phyloP scores from a whole-genome alignment of 139 green algal genomes.

The Chlorella sorokiniana region DNA sequence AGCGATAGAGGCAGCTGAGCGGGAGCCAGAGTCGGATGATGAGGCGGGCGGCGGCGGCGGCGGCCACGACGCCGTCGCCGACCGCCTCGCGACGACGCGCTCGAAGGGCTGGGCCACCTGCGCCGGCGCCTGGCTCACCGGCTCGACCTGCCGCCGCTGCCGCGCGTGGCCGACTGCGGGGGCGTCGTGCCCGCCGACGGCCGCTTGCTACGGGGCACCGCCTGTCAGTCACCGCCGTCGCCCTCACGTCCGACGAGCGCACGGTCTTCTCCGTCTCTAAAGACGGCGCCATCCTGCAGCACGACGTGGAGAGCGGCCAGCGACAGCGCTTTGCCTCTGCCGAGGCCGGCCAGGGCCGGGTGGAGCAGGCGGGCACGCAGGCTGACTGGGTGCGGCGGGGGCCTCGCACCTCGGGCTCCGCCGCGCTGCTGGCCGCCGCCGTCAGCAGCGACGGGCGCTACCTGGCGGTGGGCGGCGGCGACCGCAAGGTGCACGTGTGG shows the following conservation, averaged over 20 bases:
- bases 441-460: constrained; percentile 73
- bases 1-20: constrained; percentile 39
- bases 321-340: constrained; percentile 6
- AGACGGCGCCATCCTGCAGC: constrained; percentile 74
- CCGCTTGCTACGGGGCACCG: constrained; percentile 49
- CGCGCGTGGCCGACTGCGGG: constrained; percentile 4
- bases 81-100: constrained; percentile 53
- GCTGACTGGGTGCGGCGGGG: constrained; percentile 32
- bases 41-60: constrained; percentile 40
- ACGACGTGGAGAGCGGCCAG: constrained; percentile 78
- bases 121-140: constrained; percentile 58
- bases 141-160: constrained; percentile 51
- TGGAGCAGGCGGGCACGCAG: not conserved
- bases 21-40: constrained; percentile 37
- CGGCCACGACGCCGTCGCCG: constrained; percentile 38
- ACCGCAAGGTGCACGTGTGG: constrained; percentile 87
- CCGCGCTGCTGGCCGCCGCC: constrained; percentile 68
- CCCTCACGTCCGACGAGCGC: constrained; percentile 73
- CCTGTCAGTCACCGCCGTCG: constrained; percentile 72
- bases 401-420: constrained; percentile 20
- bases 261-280: constrained; percentile 81
- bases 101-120: constrained; percentile 60
- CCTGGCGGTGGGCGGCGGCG: constrained; percentile 82
- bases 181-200: constrained; percentile 29
- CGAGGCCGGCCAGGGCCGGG: not conserved